Base-by-base conservation (phyloP, 2,329 filamentous ascomycete species). In the Diaporthe capsici region DNA sequence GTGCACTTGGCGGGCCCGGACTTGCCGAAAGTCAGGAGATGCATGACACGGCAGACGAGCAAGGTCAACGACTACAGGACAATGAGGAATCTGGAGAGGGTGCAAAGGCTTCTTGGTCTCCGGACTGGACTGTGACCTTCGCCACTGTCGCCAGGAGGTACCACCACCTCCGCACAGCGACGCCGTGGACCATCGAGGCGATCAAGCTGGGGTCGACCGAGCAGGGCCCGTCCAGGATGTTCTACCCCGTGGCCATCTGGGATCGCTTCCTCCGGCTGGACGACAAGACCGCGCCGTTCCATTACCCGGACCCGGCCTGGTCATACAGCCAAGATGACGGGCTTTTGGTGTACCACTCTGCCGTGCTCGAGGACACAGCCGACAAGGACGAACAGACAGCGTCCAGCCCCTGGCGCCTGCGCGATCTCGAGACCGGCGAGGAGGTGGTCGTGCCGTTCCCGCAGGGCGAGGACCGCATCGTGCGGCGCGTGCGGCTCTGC, bases 401-500 rank as follows among this genome's bases (percentile, higher is more conserved):
- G n/a, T 47, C 73, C 63, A 71, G 75, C 8, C 74, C 80, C 12
- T 88, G 87, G 78, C 83, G 87, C 7, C 82, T 90, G 2, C 83
- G 89, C 75, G 90, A 92, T 79, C 78, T 92, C 2, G 85, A 84
- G 31, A 86, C 84, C 1, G 83, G 86, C 13, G 78, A 79, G 5
- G 82, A 85, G n/a, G 82, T 84, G 39, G 80, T 81, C 3, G 84
- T 92, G 22, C 89, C 90, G 1, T 91, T 93, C 77, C 61, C 75
- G 13, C 83, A 88, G 49, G 83, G 85, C 7, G 76, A 80, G 1
- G 84, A 84, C 10, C 91, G 88, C 78, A 85, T 89, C 47, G 83
- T 92, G 37, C 85, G 91, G 17, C 86, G 91, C 17, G 81, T 91
- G 4, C 86, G 91, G 20, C 83, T 93, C 5, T 86, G 87, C 44